These are phyloP conservation scores for Linum tenue DNA, from an alignment of 345 rosid genomes.

Conservation along the genomic window DNA sequence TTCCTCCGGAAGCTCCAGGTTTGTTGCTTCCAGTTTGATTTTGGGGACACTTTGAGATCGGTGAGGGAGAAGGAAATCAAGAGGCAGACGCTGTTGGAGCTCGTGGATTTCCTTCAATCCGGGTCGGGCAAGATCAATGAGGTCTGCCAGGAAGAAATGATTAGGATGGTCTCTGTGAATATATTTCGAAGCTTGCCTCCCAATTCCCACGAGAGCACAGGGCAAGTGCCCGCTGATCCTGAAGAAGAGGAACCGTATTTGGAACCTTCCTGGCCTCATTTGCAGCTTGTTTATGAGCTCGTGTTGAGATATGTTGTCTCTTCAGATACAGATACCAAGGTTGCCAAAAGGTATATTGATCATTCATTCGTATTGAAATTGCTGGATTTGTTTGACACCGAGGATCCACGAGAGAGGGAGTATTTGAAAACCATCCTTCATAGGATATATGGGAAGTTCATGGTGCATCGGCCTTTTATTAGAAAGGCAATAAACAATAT, in stretches of 20 bases:
- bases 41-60: slow-evolving; percentile 38
- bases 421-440: slow-evolving; percentile 78
- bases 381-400: slow-evolving; percentile 76
- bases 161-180: slow-evolving; percentile 56
- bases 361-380: slow-evolving; percentile 64
- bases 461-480: slow-evolving; percentile 82
- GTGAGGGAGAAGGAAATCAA: slow-evolving; percentile 78
- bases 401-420: slow-evolving; percentile 80
- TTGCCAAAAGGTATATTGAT: slow-evolving; percentile 70
- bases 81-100: slow-evolving; percentile 64
- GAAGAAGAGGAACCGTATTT: slow-evolving; percentile 81
- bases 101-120: slow-evolving; percentile 70
- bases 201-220: slow-evolving; percentile 66
- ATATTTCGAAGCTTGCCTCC: slow-evolving; percentile 73
- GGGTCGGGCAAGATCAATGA: slow-evolving; percentile 63
- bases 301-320: slow-evolving; percentile 66
- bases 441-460: slow-evolving; percentile 85
- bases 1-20: slow-evolving; percentile 63
- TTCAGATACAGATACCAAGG: slow-evolving; percentile 67
- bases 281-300: slow-evolving; percentile 76
- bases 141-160: slow-evolving; percentile 71
- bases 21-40: slow-evolving; percentile 78
- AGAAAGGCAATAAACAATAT: slow-evolving; percentile 73
- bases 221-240: slow-evolving; percentile 59
- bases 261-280: slow-evolving; percentile 89